Percentiles rank a stretch among this genome's conserved stretches.
Evolutionary conservation across 768 basidiomycete genomes (phyloP).

Genomic region (Tulasnella sp.): DNA sequence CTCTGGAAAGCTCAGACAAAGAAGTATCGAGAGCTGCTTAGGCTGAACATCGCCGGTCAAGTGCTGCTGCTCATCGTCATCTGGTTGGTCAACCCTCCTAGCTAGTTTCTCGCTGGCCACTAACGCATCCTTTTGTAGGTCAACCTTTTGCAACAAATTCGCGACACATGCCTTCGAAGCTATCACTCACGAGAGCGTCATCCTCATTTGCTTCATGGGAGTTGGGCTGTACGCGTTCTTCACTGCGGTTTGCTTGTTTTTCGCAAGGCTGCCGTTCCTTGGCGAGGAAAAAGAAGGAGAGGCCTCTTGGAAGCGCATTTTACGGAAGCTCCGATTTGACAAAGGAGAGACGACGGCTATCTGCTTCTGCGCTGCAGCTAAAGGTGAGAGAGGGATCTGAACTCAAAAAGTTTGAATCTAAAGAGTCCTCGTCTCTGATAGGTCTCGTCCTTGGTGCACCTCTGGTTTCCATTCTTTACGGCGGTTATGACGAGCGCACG

Average conservation of each 20-base stretch:
- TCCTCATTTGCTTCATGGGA: constrained; percentile 35
- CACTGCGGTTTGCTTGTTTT: constrained; percentile 32
- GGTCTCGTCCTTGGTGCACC: constrained; percentile 36
- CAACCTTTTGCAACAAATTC: constrained; percentile 37
- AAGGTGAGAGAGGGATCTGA: constrained; percentile 25
- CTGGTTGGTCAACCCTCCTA: constrained; percentile 17
- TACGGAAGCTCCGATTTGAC: constrained; percentile 30
- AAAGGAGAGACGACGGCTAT: constrained; percentile 37
- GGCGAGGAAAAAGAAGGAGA: constrained; percentile 16
- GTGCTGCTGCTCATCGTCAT: constrained; percentile 35
- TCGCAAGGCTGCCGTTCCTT: constrained; percentile 34
- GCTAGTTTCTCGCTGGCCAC: background rate
- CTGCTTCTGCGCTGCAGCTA: constrained; percentile 38
- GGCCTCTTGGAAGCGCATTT: constrained; percentile 15
- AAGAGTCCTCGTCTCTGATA: background rate
- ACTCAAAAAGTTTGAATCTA: background rate
- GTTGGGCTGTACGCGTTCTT: constrained; percentile 33
- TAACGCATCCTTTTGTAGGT: constrained; percentile 27
- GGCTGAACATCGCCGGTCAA: constrained; percentile 34
- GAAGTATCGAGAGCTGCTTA: constrained; percentile 30
- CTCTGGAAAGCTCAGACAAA: constrained; percentile 34
- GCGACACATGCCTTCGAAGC: constrained; percentile 32
- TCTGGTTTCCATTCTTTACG: constrained; percentile 36
- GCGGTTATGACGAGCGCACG: constrained; percentile 34
- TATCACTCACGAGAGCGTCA: constrained; percentile 34